These are phyloP conservation scores for Dioscorea dumetorum DNA, from an alignment of 106 monocot species.

Conservation along the genomic window DNA sequence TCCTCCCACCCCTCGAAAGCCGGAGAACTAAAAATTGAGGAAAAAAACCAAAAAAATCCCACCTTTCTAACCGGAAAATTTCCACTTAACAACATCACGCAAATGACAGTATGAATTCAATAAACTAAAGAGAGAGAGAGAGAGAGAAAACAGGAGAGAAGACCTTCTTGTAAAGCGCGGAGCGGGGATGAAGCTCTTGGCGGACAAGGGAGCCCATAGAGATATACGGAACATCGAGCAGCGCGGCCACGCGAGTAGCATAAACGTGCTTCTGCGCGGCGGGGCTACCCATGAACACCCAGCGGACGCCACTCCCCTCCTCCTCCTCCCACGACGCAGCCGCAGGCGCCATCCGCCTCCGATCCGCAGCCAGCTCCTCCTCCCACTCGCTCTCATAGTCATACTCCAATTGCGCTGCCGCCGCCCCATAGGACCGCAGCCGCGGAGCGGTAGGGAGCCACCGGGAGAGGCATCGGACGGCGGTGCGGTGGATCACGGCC, in stretches of 20 bases:
- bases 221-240: conserved; percentile 83
- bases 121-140: background rate
- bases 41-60: no score
- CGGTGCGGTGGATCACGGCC: conserved; percentile 8
- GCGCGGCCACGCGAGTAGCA: conserved; percentile 63
- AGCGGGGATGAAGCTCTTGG: conserved; percentile 75
- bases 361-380: conserved; percentile 15
- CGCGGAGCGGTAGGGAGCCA: background rate
- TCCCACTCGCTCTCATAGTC: conserved; percentile 53
- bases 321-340: conserved; percentile 27
- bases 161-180: conserved; percentile 81
- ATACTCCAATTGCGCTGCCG: conserved; percentile 27
- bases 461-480: conserved; percentile 12
- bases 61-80: no score
- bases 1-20: no score
- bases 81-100: background rate
- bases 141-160: no score
- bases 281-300: conserved; percentile 91
- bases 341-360: background rate
- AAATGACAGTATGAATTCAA: background rate
- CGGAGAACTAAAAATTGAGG: no score
- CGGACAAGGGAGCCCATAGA: conserved; percentile 91
- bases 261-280: conserved; percentile 58
- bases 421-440: conserved; percentile 20
- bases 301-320: conserved; percentile 60